Evolutionary conservation across 495 filamentous ascomycete genomes (phyloP).

Genomic region (Geoglossum glabrum): DNA sequence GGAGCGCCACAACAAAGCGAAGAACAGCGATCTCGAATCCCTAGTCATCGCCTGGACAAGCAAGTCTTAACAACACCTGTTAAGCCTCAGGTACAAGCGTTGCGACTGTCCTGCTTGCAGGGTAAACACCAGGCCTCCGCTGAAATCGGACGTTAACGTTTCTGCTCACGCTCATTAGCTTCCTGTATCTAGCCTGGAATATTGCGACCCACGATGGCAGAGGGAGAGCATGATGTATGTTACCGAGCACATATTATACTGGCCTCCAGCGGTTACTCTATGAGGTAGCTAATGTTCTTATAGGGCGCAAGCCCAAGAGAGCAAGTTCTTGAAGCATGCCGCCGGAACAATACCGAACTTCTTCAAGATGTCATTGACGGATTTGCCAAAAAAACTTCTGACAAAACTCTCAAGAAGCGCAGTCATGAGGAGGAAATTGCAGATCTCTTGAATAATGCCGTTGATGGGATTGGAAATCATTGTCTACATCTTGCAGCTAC

Average conservation of each 20-base stretch:
- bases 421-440: constrained; percentile 32
- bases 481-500: constrained; percentile 75
- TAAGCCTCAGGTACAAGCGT: background rate
- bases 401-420: constrained; percentile 12
- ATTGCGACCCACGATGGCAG: background rate
- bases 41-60: background rate
- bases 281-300: constrained; percentile 4
- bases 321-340: constrained; percentile 78
- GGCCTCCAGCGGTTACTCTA: background rate
- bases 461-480: constrained; percentile 67
- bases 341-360: constrained; percentile 75
- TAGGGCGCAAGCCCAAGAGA: constrained; percentile 76
- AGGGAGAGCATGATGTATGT: background rate
- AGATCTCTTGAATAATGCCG: constrained; percentile 60
- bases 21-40: background rate
- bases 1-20: background rate
- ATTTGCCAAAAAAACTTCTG: constrained; percentile 6
- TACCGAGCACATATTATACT: background rate
- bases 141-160: background rate
- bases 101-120: background rate
- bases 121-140: background rate
- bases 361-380: constrained; percentile 36
- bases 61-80: background rate
- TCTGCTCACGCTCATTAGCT: background rate
- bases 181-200: background rate